Conservation (phyloP, 2,329 filamentous ascomycete genomes). For the Bipolaris zeicola region DNA sequence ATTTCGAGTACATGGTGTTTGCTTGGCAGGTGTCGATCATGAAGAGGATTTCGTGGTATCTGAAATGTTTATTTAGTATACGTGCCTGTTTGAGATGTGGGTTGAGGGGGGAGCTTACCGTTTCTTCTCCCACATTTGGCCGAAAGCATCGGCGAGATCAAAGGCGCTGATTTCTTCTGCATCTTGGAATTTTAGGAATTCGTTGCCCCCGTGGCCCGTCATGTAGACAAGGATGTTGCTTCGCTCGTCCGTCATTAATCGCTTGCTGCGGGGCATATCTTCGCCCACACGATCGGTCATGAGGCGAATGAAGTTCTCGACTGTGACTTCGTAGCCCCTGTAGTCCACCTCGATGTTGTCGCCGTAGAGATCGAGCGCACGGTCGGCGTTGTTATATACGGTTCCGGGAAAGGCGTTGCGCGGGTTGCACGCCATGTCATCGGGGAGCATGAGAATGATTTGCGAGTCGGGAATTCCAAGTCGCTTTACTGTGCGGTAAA, state of each 20-base stretch:
- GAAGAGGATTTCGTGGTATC: slow-evolving; percentile 96
- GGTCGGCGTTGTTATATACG: slow-evolving; percentile 97
- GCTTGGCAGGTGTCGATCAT: slow-evolving; percentile 99
- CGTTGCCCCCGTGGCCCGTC: slow-evolving; percentile 97
- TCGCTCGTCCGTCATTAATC: slow-evolving; percentile 89
- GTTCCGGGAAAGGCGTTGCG: slow-evolving; percentile 97
- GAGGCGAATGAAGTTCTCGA: slow-evolving; percentile 96
- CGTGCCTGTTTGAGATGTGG: background rate
- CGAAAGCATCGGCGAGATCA: slow-evolving; percentile 94
- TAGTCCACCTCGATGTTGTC: slow-evolving; percentile 99
- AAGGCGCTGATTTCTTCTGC: slow-evolving; percentile 96
- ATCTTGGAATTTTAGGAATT: slow-evolving; percentile 98
- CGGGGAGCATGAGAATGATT: slow-evolving; percentile 99
- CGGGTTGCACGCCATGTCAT: slow-evolving; percentile 99
- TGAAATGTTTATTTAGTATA: slow-evolving; percentile 37
- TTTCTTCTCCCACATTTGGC: slow-evolving; percentile 99
- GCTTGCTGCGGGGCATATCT: slow-evolving; percentile 93
- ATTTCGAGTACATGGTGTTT: slow-evolving; percentile 98
- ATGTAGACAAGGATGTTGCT: slow-evolving; percentile 99
- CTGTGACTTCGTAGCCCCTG: slow-evolving; percentile 95
- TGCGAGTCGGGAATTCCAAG: slow-evolving; percentile 97
- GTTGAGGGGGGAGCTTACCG: slow-evolving; percentile 57
- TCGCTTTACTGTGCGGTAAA: slow-evolving; percentile 97
- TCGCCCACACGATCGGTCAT: slow-evolving; percentile 93
- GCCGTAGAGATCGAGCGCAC: slow-evolving; percentile 93